Base-by-base conservation (phyloP, 2,329 filamentous ascomycete species). In the Nemania diffusa region DNA sequence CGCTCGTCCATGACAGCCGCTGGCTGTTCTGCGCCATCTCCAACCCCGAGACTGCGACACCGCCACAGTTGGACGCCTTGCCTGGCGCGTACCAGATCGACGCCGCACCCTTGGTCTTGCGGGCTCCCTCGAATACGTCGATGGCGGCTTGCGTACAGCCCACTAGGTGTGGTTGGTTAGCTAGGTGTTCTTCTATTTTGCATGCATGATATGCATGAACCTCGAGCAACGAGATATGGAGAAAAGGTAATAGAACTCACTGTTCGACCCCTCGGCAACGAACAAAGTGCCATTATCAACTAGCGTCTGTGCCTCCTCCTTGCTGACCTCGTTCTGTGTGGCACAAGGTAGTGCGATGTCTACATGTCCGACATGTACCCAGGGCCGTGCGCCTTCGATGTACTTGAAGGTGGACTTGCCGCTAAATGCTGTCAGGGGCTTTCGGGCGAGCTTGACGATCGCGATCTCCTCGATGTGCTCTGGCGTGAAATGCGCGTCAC, bases 1-100 rank as follows among this genome's bases (percentile, higher is more conserved):
- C 92, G 53, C 85, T 78, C 29, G 92, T 92, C 96, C 96, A 99
- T 77, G 84, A 87, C 72, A 97, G 85, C 68, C 95, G 91, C 81
- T 80, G 84, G 72, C 91, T 95, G 89, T 99, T 98, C 89, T 99
- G 96, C 7, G 95, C 94, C 96, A 99, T 99, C 88, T 99, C 96
- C 51, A 99, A 89, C 75, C 96, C 96, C 2, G 94, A 97, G 46
- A 99, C 96, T 64, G 96, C 96, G 65, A 98, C 96, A 86, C 96
- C 96, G 81, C 96, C 96, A 74, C 93, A 94, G 85, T 98, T 98
- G 84, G 95, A 93, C 34, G 96, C 96, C 89, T 98, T 98, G 75
- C 93, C 95, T 57, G 95, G 95, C 20, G 92, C 96, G 82, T 98
- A 98, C 96, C 96, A 99, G 81, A 97, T 90, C 68, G 92, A 89